Conservation (phyloP, 768 basidiomycete genomes). For the Auriscalpium orientale region DNA sequence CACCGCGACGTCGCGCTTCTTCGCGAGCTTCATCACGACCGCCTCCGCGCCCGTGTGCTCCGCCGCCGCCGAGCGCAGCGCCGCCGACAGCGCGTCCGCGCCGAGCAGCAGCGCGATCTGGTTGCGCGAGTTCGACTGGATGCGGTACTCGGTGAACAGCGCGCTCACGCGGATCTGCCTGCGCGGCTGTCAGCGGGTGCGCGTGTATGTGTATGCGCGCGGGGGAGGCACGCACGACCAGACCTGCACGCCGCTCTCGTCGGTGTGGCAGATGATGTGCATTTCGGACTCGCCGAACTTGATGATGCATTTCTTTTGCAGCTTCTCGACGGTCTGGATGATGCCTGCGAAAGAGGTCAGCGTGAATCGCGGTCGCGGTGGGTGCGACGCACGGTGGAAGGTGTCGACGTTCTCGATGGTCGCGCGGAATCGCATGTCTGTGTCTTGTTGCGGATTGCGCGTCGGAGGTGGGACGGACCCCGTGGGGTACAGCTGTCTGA, state of each 20-base stretch:
- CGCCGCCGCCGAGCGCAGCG: conserved; percentile 47
- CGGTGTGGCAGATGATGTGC: conserved; percentile 78
- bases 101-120: conserved; percentile 70
- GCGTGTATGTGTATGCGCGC: conserved; percentile 7
- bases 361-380: background rate
- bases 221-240: conserved; percentile 50
- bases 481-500: too few species aligned
- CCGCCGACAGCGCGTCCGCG: conserved; percentile 67
- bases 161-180: conserved; percentile 62
- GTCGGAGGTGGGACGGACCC: too few species aligned
- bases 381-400: conserved; percentile 9
- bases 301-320: conserved; percentile 80
- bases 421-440: conserved; percentile 18
- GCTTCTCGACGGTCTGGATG: conserved; percentile 73
- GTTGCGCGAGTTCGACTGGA: conserved; percentile 80
- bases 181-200: conserved; percentile 5
- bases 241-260: conserved; percentile 82
- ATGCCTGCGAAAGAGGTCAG: conserved; percentile 39
- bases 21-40: conserved; percentile 77
- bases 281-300: conserved; percentile 68
- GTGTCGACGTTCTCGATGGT: conserved; percentile 10
- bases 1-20: conserved; percentile 75
- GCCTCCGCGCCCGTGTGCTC: conserved; percentile 37
- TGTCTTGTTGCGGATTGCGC: too few species aligned
- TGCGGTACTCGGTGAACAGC: conserved; percentile 69